These are phyloP conservation scores for Tephrocybe sp. DNA, from an alignment of 768 basidiomycete genomes.

Conservation along the genomic window DNA sequence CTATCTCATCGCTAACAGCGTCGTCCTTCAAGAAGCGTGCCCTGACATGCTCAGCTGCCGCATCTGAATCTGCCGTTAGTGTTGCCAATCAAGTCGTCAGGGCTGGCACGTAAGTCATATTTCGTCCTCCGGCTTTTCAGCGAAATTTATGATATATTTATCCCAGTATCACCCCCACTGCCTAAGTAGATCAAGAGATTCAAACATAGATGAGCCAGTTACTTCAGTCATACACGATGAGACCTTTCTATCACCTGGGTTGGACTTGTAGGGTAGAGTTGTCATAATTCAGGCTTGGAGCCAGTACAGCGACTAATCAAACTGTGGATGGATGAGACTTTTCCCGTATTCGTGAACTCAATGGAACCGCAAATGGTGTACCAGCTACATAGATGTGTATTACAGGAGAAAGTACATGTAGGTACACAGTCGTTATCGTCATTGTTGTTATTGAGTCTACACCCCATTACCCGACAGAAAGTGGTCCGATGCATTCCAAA, in stretches of 20 bases:
- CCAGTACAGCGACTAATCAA: no score
- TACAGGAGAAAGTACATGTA: background rate
- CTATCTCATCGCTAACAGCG: slow-evolving; percentile 1
- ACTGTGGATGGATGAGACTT: no score
- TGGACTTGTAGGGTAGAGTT: no score
- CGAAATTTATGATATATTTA: background rate
- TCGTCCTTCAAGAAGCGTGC: slow-evolving; percentile 6
- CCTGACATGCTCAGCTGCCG: slow-evolving; percentile 13
- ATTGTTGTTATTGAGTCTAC: no score
- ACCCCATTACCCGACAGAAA: no score
- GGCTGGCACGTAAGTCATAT: slow-evolving; percentile 13
- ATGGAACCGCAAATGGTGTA: no score
- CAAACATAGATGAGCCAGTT: background rate
- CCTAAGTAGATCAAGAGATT: background rate
- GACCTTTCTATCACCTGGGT: no score
- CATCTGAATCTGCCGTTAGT: background rate
- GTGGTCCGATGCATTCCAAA: background rate
- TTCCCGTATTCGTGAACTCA: no score
- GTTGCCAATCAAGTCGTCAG: slow-evolving; percentile 12
- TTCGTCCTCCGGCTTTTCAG: background rate
- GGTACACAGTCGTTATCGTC: background rate
- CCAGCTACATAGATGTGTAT: background rate
- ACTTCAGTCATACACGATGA: no score
- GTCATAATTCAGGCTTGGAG: no score
- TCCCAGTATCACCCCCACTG: slow-evolving; percentile 2